Conservation (phyloP, 108 stramenopile species). For the Schizochytrium sp. region DNA sequence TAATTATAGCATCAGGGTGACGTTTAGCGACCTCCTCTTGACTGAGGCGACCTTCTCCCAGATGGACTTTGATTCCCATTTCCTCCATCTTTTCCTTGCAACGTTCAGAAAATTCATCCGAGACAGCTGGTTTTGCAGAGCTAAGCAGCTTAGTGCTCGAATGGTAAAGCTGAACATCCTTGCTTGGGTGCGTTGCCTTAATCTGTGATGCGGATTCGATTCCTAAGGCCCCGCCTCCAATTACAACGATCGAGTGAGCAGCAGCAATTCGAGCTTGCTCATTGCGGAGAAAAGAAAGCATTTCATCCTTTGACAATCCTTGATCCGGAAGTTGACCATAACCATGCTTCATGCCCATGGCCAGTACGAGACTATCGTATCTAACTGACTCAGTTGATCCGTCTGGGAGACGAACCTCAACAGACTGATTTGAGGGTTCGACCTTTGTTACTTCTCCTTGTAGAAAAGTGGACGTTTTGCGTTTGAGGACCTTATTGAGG, state of each 20-base stretch:
- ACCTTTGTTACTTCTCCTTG: not conserved
- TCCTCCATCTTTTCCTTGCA: not conserved
- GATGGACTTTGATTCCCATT: slow-evolving; percentile 2
- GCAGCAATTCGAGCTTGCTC: not conserved
- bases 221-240: slow-evolving; percentile 51
- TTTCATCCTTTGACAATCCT: not conserved
- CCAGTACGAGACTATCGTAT: slow-evolving; percentile 28
- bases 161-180: slow-evolving; percentile 32
- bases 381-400: not conserved
- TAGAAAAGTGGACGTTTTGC: not conserved
- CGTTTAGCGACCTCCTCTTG: not conserved
- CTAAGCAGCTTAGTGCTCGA: slow-evolving; percentile 12
- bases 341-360: slow-evolving; percentile 35
- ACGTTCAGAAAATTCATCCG: not conserved
- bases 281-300: not conserved
- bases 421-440: not conserved
- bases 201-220: slow-evolving; percentile 33
- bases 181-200: slow-evolving; percentile 25
- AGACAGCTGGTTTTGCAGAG: not conserved
- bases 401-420: not conserved
- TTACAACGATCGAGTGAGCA: not conserved
- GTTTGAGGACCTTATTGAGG: not conserved
- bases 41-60: slow-evolving; percentile 1
- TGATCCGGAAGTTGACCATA: slow-evolving; percentile 55
- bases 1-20: not conserved